A percentile compares a stretch with the other conserved stretches of the same genome.
These are phyloP conservation scores for Diplotaxis tenuifolia DNA, from an alignment of 345 rosid species.

Conservation along the genomic window DNA sequence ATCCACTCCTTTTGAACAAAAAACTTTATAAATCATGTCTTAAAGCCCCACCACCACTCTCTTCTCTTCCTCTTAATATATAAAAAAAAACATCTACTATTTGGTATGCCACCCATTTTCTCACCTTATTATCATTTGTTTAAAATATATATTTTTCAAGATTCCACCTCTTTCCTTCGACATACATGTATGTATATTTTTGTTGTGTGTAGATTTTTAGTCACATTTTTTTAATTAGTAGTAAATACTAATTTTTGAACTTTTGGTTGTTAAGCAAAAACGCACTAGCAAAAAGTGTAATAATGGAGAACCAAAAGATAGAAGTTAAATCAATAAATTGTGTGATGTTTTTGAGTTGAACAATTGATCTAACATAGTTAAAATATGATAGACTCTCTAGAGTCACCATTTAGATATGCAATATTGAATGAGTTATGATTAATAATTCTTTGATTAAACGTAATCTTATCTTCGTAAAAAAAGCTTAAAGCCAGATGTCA, in stretches of 20 bases:
- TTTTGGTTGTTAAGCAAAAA: neutral
- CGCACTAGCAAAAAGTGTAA: neutral
- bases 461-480: slow-evolving; percentile 7
- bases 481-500: neutral
- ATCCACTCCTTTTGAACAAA: slow-evolving; percentile 34
- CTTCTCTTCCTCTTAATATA: slow-evolving; percentile 12
- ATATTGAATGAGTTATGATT: neutral
- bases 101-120: slow-evolving; percentile 37
- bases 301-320: slow-evolving; percentile 5
- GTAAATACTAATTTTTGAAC: neutral
- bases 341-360: neutral
- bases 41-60: slow-evolving; percentile 36
- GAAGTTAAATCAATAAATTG: neutral
- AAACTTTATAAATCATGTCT: slow-evolving; percentile 16
- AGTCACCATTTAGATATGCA: neutral
- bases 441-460: slow-evolving; percentile 10
- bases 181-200: slow-evolving; percentile 17
- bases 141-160: neutral
- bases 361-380: neutral
- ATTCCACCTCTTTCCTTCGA: neutral
- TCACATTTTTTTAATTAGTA: neutral
- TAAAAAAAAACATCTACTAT: slow-evolving; percentile 10
- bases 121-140: slow-evolving; percentile 8
- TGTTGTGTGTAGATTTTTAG: neutral
- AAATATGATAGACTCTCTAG: neutral